These are phyloP conservation scores for Pestalotiopsis sp. DNA, from an alignment of 2,329 filamentous ascomycete genomes.

Conservation along the genomic window DNA sequence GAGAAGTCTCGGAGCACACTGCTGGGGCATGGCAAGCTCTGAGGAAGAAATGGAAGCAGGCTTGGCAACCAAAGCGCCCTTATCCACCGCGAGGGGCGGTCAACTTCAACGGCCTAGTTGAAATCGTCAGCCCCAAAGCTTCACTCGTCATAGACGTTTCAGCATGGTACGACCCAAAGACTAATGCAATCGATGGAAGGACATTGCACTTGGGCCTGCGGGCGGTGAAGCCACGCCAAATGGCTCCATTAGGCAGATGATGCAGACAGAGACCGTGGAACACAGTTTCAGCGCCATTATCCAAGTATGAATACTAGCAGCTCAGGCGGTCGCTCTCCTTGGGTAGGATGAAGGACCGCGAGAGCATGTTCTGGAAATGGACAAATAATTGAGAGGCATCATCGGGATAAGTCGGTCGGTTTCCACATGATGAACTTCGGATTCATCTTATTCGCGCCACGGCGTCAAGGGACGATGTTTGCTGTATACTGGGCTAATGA, in stretches of 20 bases:
- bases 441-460: background rate
- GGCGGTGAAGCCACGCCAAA: background rate
- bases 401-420: background rate
- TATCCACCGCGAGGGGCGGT: constrained; percentile 8
- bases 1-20: constrained; percentile 25
- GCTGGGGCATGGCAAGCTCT: constrained; percentile 35
- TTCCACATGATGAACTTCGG: background rate
- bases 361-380: background rate
- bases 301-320: background rate
- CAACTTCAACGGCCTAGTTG: constrained; percentile 3
- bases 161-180: constrained; percentile 11
- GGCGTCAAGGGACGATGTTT: background rate
- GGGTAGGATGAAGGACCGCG: background rate
- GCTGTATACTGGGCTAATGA: background rate
- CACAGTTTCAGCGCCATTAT: background rate
- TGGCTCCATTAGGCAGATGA: constrained; percentile 2
- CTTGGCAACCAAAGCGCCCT: background rate
- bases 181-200: constrained; percentile 2
- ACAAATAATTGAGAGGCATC: background rate
- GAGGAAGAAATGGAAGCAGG: constrained; percentile 33
- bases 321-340: background rate
- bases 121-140: constrained; percentile 4
- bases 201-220: background rate
- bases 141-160: constrained; percentile 5
- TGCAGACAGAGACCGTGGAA: background rate